phyloP scores from a whole-genome alignment of 2,329 filamentous ascomycete genomes.

The Beauveria bassiana region DNA sequence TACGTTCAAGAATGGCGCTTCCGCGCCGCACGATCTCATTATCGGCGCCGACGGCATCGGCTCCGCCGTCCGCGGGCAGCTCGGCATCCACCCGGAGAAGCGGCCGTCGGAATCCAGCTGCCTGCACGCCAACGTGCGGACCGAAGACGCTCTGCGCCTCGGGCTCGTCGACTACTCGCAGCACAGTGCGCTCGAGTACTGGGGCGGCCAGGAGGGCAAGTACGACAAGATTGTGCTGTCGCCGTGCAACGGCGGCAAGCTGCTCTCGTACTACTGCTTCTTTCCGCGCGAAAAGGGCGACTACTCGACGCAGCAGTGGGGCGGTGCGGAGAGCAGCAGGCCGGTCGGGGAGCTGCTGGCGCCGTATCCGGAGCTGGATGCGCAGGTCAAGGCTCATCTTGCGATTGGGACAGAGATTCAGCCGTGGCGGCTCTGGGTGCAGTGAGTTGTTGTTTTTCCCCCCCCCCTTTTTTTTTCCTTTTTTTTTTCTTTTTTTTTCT shows the following conservation, averaged over 20 bases:
- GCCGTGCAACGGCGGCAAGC: constrained; percentile 56
- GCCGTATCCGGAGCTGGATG: constrained; percentile 48
- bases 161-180: constrained; percentile 57
- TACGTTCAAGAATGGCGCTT: constrained; percentile 44
- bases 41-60: constrained; percentile 62
- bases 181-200: constrained; percentile 58
- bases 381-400: constrained; percentile 44
- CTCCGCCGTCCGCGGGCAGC: constrained; percentile 51
- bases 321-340: constrained; percentile 36
- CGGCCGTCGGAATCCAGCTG: constrained; percentile 53
- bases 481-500: no score
- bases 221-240: constrained; percentile 65
- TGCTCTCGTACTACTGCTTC: constrained; percentile 65
- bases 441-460: constrained; percentile 28
- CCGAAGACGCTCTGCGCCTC: constrained; percentile 49
- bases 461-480: no score
- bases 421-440: constrained; percentile 56
- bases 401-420: constrained; percentile 50
- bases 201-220: constrained; percentile 57
- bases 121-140: constrained; percentile 56
- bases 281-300: constrained; percentile 51
- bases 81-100: constrained; percentile 56
- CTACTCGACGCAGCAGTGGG: constrained; percentile 55
- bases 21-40: constrained; percentile 48
- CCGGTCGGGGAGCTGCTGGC: constrained; percentile 50